A percentile compares a stretch with the other conserved stretches of the same genome.
Evolutionary conservation across 768 basidiomycete species (phyloP).

Genomic region (Psilocybe azurescens): DNA sequence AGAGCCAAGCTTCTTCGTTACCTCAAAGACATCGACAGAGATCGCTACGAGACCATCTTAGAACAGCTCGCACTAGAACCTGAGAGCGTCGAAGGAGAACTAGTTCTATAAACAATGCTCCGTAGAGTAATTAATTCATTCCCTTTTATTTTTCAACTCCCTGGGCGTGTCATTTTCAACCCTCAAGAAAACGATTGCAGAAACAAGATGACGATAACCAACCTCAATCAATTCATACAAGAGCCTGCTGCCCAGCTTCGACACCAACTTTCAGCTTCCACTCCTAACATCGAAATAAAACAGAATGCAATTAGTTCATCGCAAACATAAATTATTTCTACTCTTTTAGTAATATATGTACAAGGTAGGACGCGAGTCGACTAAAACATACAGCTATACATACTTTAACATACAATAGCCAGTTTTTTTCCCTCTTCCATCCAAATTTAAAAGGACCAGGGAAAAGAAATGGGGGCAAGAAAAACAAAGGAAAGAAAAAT

Average conservation of each 20-base stretch:
- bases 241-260: too few relatives aligned
- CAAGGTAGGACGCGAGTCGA: background rate
- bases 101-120: conserved; percentile 58
- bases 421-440: background rate
- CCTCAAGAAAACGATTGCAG: too few relatives aligned
- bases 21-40: conserved; percentile 63
- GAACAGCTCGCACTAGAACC: conserved; percentile 78
- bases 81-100: conserved; percentile 86
- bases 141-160: background rate
- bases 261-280: too few relatives aligned
- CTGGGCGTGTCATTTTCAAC: background rate
- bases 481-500: background rate
- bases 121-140: background rate
- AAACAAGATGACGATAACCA: too few relatives aligned
- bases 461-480: background rate
- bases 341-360: background rate
- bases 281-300: background rate
- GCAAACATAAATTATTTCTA: conserved; percentile 1
- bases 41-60: conserved; percentile 77
- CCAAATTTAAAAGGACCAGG: background rate
- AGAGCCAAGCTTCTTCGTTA: conserved; percentile 86
- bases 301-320: background rate
- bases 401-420: background rate
- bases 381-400: background rate
- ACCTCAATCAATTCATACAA: too few relatives aligned